Percentiles rank a stretch among this genome's conserved stretches.
phyloP scores from a whole-genome alignment of 1,284 basidiomycete species.

The Bondarzewia mesenterica region DNA sequence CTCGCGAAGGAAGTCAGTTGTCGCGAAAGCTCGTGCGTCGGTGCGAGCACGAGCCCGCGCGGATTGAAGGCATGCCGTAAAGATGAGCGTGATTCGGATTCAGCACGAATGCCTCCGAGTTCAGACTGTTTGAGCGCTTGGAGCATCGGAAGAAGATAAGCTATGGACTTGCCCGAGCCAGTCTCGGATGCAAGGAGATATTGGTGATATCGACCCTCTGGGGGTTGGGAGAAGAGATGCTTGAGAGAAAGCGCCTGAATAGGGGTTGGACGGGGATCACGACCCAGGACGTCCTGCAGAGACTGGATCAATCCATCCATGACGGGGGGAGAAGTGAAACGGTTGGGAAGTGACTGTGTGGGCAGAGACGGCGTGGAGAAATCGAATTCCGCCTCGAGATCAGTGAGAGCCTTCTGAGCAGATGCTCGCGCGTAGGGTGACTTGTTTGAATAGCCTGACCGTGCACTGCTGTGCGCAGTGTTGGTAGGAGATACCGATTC shows the following conservation, averaged over 20 bases:
- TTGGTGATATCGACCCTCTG: slow-evolving; percentile 33
- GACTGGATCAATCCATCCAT: slow-evolving; percentile 51
- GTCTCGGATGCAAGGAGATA: slow-evolving; percentile 80
- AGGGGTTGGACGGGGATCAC: slow-evolving; percentile 50
- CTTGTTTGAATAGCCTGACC: neutral
- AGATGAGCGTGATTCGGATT: neutral
- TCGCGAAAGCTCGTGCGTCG: slow-evolving; percentile 81
- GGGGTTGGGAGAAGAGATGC: slow-evolving; percentile 33
- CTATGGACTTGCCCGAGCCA: slow-evolving; percentile 86
- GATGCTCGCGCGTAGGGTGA: neutral
- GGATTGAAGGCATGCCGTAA: slow-evolving; percentile 38
- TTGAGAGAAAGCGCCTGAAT: slow-evolving; percentile 70
- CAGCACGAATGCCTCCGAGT: slow-evolving; percentile 4
- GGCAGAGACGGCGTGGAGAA: slow-evolving; percentile 19
- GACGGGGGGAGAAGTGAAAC: slow-evolving; percentile 63
- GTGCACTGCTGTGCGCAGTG: neutral
- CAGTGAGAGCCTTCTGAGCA: neutral
- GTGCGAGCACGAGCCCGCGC: slow-evolving; percentile 73
- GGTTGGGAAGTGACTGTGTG: slow-evolving; percentile 16
- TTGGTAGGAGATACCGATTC: neutral
- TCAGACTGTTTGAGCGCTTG: slow-evolving; percentile 68
- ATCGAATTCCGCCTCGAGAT: slow-evolving; percentile 32
- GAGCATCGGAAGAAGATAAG: slow-evolving; percentile 78
- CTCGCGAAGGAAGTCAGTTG: slow-evolving; percentile 75
- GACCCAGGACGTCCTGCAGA: slow-evolving; percentile 48